Evolutionary conservation across 2,329 filamentous ascomycete species (phyloP).

Genomic region (Mycosphaerella sp.): DNA sequence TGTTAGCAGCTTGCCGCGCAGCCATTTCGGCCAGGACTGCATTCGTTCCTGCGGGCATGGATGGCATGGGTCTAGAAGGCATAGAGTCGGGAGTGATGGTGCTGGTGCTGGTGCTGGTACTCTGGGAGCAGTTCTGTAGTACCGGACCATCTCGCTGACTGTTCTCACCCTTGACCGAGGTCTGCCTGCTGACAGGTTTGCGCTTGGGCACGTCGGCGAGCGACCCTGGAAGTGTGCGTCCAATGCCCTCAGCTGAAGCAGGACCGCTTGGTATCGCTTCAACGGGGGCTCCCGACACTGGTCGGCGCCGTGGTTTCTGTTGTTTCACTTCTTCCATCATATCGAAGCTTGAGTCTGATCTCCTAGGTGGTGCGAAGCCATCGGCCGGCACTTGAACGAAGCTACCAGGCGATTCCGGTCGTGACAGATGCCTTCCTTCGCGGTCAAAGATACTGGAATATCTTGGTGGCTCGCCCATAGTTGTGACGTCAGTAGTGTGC

Average conservation of each 20-base stretch:
- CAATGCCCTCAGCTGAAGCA: slow-evolving; percentile 1
- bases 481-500: slow-evolving; percentile 27
- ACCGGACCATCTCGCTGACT: slow-evolving; percentile 6
- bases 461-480: slow-evolving; percentile 37
- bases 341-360: slow-evolving; percentile 18
- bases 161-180: slow-evolving; percentile 15
- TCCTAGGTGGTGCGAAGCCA: slow-evolving; percentile 34
- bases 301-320: slow-evolving; percentile 1
- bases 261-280: neutral
- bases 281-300: neutral
- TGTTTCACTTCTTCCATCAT: slow-evolving; percentile 3
- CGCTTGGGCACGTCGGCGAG: slow-evolving; percentile 11
- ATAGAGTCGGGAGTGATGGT: slow-evolving; percentile 1
- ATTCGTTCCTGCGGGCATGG: slow-evolving; percentile 12
- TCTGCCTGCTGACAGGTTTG: slow-evolving; percentile 11
- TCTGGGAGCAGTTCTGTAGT: neutral
- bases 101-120: neutral
- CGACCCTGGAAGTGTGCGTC: neutral
- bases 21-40: slow-evolving; percentile 21
- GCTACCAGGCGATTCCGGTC: slow-evolving; percentile 36
- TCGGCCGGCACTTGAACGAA: slow-evolving; percentile 38
- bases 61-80: neutral
- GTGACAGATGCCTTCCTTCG: slow-evolving; percentile 30
- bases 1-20: slow-evolving; percentile 19
- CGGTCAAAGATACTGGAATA: slow-evolving; percentile 40